Evolutionary conservation across 2,329 filamentous ascomycete species (phyloP).

Genomic region (Ophiostoma fasciatum): DNA sequence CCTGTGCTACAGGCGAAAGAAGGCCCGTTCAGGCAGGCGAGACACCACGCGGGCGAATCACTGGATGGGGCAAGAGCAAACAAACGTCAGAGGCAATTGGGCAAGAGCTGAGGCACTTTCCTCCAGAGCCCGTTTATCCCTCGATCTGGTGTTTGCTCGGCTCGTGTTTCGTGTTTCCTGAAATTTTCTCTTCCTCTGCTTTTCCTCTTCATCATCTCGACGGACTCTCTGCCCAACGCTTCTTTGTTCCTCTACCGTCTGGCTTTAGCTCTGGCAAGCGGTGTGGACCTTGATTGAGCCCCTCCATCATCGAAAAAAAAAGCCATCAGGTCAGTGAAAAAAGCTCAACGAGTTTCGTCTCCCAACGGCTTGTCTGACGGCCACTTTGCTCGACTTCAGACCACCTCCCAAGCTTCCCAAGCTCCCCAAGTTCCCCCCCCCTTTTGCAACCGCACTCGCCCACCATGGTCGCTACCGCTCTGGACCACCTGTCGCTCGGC

Average conservation of each 20-base stretch:
- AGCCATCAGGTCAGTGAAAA: no score
- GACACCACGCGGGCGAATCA: neutral
- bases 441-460: conserved; percentile 17
- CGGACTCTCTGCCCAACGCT: no score
- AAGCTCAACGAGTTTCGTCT: conserved; percentile 7
- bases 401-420: neutral
- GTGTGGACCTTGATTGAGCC: conserved; percentile 8
- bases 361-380: neutral
- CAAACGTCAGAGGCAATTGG: neutral
- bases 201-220: no score
- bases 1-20: no score
- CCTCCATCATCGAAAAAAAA: conserved; percentile 7
- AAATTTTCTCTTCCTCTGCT: neutral
- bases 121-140: conserved; percentile 2
- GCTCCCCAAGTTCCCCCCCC: neutral
- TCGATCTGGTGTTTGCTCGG: conserved; percentile 1
- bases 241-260: conserved; percentile 1
- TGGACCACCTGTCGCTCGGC: conserved; percentile 74
- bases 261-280: no score
- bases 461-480: conserved; percentile 54
- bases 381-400: neutral
- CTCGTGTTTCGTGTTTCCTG: conserved; percentile 1
- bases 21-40: neutral
- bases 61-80: conserved; percentile 2
- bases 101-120: conserved; percentile 6